A percentile compares a stretch with the other conserved stretches of the same genome.
Conservation (phyloP, 192 early-diverging fungal species). For the Coemansia sp. region DNA sequence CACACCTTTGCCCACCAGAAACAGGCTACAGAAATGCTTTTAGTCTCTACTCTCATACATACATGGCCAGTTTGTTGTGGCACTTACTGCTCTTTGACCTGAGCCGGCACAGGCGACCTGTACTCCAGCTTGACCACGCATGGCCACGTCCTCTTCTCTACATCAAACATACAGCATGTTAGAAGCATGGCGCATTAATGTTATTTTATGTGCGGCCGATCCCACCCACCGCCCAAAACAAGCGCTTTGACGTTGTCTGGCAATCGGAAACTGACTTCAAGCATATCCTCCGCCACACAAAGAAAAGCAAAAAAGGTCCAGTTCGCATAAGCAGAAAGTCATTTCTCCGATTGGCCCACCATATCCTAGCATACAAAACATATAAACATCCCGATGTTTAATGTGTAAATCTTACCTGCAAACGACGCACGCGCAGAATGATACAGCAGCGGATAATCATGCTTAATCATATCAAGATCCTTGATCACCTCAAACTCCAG, state of each 20-base stretch:
- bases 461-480: constrained; percentile 67
- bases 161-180: constrained; percentile 1
- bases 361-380: too few species aligned
- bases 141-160: constrained; percentile 48
- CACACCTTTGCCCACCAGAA: constrained; percentile 87
- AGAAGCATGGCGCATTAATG: neutral
- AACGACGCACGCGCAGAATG: constrained; percentile 73
- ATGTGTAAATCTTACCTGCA: constrained; percentile 53
- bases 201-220: neutral
- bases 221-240: neutral
- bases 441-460: constrained; percentile 81
- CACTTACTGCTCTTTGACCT: constrained; percentile 75
- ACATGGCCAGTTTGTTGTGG: constrained; percentile 6
- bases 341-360: too few species aligned
- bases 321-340: neutral
- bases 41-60: neutral
- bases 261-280: constrained; percentile 5
- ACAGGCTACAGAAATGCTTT: constrained; percentile 52
- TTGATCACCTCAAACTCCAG: constrained; percentile 65
- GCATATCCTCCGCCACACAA: neutral
- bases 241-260: constrained; percentile 1
- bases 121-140: constrained; percentile 59
- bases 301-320: neutral
- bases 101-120: constrained; percentile 63
- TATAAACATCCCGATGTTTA: neutral